Evolutionary conservation across 495 filamentous ascomycete species (phyloP), one percentile per base, ranked within the genome.

Genomic region (Patellaria atrata): DNA sequence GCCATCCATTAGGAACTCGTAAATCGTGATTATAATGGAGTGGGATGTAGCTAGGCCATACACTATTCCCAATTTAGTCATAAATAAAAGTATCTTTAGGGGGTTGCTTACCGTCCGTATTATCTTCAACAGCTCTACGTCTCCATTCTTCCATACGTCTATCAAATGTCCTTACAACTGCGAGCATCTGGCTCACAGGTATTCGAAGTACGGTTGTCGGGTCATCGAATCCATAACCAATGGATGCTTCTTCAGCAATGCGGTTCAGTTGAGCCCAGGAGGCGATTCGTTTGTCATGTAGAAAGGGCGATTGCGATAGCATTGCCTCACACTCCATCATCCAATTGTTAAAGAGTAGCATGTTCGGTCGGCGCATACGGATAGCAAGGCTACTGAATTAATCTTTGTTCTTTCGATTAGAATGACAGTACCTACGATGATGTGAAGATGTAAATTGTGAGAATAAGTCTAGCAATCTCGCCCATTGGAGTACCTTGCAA

Each of bases 191-290:
- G 3, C 58, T 52, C 30, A 69, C 67, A 1, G 63, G 60, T 23
- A 69, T 38, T 1, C 55, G 45, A 6, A 60, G 56, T 1, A 52
- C 57, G 17, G 60, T 56, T 22, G 58, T 62, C 8, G 63, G 61
- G 41, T 70, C 64, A 20, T 71, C 67, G 10, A 70, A 57, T 9
- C 61, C 62, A 33, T 70, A 64, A 0, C 63, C 63, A 11, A 58
- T 54, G 42, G 56, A 53, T 2, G 63, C 54, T 45, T 70, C 63
- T 29, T 71, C 67, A 16, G 59, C 59, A 18, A 69, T 68, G 11
- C 56, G 48, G 22, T 65, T 58, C 1, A 70, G 50, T 33, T 58
- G 54, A 23, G 67, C 60, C 63, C 28, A 67, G 1, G 49, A 53
- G 3, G 62, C 56, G 16, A 67, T 40, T 24, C 55, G 55, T 37